phyloP scores from a whole-genome alignment of 208 protist species.

The Crithidia acanthocephali region DNA sequence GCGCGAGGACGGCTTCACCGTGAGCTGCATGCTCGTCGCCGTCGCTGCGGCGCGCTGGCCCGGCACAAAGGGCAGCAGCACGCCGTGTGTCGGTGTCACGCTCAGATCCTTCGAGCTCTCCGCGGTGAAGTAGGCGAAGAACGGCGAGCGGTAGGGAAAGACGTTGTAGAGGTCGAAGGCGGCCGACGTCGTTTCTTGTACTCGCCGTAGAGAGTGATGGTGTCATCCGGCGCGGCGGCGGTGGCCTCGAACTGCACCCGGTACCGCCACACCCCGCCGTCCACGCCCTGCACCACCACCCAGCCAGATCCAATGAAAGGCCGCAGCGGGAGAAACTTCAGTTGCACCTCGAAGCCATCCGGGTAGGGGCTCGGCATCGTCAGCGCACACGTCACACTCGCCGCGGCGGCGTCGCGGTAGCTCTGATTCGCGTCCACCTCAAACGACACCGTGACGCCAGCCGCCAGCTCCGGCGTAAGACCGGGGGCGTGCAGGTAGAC shows the following conservation, averaged over 20 bases:
- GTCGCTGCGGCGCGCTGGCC: slow-evolving; percentile 48
- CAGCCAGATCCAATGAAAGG: slow-evolving; percentile 75
- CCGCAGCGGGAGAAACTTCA: slow-evolving; percentile 82
- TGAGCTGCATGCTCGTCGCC: slow-evolving; percentile 53
- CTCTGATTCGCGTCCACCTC: slow-evolving; percentile 53
- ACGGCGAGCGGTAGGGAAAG: slow-evolving; percentile 79
- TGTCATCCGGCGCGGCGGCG: slow-evolving; percentile 83
- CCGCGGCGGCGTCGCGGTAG: slow-evolving; percentile 39
- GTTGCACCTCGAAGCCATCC: slow-evolving; percentile 48
- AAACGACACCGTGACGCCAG: slow-evolving; percentile 37
- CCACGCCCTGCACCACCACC: slow-evolving; percentile 54
- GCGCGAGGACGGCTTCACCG: slow-evolving; percentile 63
- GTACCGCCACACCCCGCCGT: slow-evolving; percentile 84
- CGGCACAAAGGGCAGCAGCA: slow-evolving; percentile 72
- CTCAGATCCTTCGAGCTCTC: slow-evolving; percentile 85
- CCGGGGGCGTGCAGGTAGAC: slow-evolving; percentile 57
- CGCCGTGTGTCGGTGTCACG: slow-evolving; percentile 74
- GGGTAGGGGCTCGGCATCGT: slow-evolving; percentile 25
- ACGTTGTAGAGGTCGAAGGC: slow-evolving; percentile 91
- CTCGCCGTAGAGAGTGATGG: slow-evolving; percentile 67
- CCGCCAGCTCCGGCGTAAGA: slow-evolving; percentile 36
- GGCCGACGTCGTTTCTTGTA: slow-evolving; percentile 60
- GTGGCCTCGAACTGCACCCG: slow-evolving; percentile 82
- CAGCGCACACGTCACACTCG: slow-evolving; percentile 48
- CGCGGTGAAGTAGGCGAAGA: slow-evolving; percentile 87